These are phyloP conservation scores for Gnomoniopsis smithogilvyi DNA, from an alignment of 2,329 filamentous ascomycete genomes.

Conservation along the genomic window DNA sequence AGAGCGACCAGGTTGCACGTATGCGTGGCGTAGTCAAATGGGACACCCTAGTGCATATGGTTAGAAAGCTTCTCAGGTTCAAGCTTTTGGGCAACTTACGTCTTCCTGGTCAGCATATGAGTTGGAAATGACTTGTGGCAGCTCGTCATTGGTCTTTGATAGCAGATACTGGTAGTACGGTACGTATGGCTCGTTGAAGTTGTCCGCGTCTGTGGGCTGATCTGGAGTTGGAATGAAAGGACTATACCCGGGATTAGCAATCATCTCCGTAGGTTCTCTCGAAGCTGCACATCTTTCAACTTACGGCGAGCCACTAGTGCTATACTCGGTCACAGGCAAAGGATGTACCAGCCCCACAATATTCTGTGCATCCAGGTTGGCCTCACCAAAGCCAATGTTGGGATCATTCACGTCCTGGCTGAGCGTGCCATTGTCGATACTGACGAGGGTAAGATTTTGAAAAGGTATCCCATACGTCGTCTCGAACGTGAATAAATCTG, in stretches of 20 bases:
- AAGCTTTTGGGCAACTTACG: constrained; percentile 5
- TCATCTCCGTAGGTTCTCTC: constrained; percentile 15
- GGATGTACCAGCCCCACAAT: constrained; percentile 30
- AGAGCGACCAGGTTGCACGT: constrained; percentile 58
- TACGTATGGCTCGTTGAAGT: constrained; percentile 64
- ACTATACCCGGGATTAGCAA: constrained; percentile 17
- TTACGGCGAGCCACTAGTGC: constrained; percentile 22
- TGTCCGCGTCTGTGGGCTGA: constrained; percentile 27
- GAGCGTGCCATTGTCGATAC: constrained; percentile 2
- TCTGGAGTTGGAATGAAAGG: constrained; percentile 28
- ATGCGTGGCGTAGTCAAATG: constrained; percentile 50
- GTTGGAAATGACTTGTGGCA: constrained; percentile 63
- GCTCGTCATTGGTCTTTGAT: constrained; percentile 46
- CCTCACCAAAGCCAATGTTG: constrained; percentile 24
- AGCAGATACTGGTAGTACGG: constrained; percentile 61
- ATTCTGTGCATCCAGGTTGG: constrained; percentile 37
- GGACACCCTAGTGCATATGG: constrained; percentile 43
- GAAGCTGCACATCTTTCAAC: constrained; percentile 29
- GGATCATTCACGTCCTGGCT: constrained; percentile 18
- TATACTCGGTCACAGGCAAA: constrained; percentile 31
- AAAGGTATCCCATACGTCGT: constrained; percentile 4
- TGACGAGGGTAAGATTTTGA: not conserved
- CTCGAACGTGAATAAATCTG: constrained; percentile 16
- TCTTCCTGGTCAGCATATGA: constrained; percentile 67
- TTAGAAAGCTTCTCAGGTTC: not conserved